A percentile compares a stretch with the other conserved stretches of the same genome.
These are phyloP conservation scores for Dactylellina cionopaga DNA, from an alignment of 2,329 filamentous ascomycete species.

Conservation along the genomic window DNA sequence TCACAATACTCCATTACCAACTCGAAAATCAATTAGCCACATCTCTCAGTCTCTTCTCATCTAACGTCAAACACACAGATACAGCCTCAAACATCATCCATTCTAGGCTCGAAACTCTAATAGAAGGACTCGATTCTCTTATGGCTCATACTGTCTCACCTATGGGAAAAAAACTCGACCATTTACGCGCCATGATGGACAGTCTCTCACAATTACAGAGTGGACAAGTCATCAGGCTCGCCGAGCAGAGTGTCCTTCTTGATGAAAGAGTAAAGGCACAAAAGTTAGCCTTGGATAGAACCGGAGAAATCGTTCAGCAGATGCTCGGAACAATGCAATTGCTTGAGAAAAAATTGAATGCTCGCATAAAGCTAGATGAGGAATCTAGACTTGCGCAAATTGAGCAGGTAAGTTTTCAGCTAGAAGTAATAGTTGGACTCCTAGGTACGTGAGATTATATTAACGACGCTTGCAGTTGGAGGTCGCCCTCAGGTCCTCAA, in stretches of 20 bases:
- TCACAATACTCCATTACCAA: conserved; percentile 35
- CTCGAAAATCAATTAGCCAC: conserved; percentile 19
- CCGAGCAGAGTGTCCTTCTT: not conserved
- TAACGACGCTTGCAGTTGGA: conserved; percentile 13
- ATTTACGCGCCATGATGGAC: conserved; percentile 1
- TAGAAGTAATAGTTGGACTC: too few relatives aligned
- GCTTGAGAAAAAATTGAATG: not conserved
- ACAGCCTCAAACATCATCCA: not conserved
- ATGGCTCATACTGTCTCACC: conserved; percentile 11
- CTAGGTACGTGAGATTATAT: too few relatives aligned
- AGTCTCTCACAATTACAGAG: not conserved
- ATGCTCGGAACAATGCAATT: not conserved
- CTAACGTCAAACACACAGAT: not conserved
- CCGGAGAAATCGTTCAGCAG: not conserved
- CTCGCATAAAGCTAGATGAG: conserved; percentile 9
- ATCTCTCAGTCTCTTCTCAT: conserved; percentile 24
- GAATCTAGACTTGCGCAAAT: conserved; percentile 4
- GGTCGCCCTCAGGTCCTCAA: conserved; percentile 6
- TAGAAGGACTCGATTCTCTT: conserved; percentile 18
- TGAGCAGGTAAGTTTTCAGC: conserved; percentile 8
- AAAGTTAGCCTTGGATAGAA: not conserved
- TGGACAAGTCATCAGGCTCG: not conserved
- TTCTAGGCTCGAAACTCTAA: conserved; percentile 1
- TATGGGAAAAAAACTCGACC: conserved; percentile 6
- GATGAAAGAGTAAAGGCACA: conserved; percentile 2